Conservation (phyloP, 306 rosid genomes). For the Canavalia ensiformis region DNA sequence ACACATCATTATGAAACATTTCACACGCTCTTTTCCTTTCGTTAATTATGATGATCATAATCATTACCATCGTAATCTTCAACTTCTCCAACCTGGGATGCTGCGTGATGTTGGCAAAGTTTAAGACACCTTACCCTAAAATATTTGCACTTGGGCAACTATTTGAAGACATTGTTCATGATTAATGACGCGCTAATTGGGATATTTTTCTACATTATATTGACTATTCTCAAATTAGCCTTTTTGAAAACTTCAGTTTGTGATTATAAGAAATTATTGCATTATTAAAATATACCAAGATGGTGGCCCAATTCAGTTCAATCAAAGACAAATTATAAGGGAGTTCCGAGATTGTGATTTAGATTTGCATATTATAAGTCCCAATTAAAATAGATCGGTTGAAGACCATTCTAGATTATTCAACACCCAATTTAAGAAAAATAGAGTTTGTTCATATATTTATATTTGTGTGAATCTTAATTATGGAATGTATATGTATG, state of each 20-base stretch:
- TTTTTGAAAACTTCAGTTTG: constrained; percentile 19
- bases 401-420: background rate
- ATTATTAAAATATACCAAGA: background rate
- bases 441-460: no score
- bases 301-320: background rate
- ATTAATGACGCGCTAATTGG: background rate
- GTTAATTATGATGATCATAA: constrained; percentile 46
- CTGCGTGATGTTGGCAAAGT: constrained; percentile 57
- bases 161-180: constrained; percentile 27
- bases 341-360: background rate
- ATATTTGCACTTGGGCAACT: constrained; percentile 49
- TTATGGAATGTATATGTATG: background rate
- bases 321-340: constrained; percentile 29
- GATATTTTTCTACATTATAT: constrained; percentile 7
- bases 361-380: background rate
- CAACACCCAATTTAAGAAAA: background rate
- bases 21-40: constrained; percentile 47
- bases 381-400: background rate
- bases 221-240: background rate
- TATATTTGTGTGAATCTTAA: no score
- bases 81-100: constrained; percentile 69
- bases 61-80: constrained; percentile 62
- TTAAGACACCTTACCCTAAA: constrained; percentile 65
- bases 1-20: constrained; percentile 55
- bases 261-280: background rate